Percentiles rank a stretch among this genome's conserved stretches.
These are phyloP conservation scores for Pichia kudriavzevii DNA, from an alignment of 1,139 yeast genomes.

Conservation along the genomic window DNA sequence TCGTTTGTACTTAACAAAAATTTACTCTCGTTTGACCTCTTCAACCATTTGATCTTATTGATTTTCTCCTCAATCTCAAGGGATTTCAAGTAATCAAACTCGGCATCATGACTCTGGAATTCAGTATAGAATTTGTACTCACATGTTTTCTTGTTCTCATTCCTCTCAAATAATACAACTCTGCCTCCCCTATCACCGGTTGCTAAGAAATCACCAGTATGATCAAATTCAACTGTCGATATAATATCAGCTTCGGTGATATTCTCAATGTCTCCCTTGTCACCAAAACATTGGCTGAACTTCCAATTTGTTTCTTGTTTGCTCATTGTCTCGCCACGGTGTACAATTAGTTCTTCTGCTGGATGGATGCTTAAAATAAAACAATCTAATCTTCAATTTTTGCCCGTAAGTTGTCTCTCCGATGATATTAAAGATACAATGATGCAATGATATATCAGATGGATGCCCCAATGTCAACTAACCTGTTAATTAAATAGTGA, in stretches of 20 bases:
- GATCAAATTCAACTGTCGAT: constrained; percentile 94
- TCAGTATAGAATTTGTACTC: constrained; percentile 95
- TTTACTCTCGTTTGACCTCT: constrained; percentile 79
- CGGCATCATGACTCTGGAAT: constrained; percentile 98
- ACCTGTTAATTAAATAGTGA: too few relatives aligned
- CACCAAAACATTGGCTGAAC: constrained; percentile 93
- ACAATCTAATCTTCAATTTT: too few relatives aligned
- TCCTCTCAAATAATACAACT: constrained; percentile 90
- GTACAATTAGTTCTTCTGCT: constrained; percentile 9
- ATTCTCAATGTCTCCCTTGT: constrained; percentile 92
- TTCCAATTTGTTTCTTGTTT: constrained; percentile 44
- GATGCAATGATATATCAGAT: too few relatives aligned
- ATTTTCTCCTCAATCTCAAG: constrained; percentile 97
- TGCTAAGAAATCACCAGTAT: constrained; percentile 89
- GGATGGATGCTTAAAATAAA: not conserved
- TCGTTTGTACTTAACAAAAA: constrained; percentile 89
- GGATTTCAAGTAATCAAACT: constrained; percentile 92
- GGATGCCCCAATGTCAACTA: too few relatives aligned
- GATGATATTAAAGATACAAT: too few relatives aligned
- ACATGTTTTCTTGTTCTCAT: constrained; percentile 71
- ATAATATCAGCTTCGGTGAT: constrained; percentile 97
- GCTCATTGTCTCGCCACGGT: too few relatives aligned
- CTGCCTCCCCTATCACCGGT: constrained; percentile 99
- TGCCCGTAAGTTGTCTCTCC: too few relatives aligned
- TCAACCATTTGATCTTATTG: constrained; percentile 95